Evolutionary conservation across 2,329 filamentous ascomycete species (phyloP).

Genomic region (Talaromyces sp.): DNA sequence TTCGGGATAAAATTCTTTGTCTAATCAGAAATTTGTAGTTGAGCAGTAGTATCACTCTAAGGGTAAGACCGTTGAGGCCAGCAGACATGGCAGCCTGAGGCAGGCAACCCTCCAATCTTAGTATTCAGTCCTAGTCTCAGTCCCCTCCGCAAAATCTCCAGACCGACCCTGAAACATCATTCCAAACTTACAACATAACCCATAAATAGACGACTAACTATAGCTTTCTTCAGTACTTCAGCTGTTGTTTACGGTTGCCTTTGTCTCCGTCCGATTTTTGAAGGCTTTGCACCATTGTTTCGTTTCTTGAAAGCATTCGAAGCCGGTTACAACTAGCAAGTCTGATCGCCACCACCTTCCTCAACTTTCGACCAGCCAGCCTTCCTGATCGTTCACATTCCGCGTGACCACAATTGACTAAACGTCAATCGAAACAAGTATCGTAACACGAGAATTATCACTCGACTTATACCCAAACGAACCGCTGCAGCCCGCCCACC

Average conservation of each 20-base stretch:
- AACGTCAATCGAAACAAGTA: background rate
- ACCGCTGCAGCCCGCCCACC: background rate
- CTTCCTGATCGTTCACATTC: background rate
- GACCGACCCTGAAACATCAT: background rate
- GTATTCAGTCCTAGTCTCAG: background rate
- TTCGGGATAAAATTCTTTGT: too few species aligned
- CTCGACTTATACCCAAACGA: background rate
- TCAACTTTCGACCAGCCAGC: background rate
- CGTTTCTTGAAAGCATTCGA: background rate
- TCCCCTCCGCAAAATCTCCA: constrained; percentile 15
- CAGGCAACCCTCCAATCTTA: background rate
- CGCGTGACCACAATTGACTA: background rate
- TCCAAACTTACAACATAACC: background rate
- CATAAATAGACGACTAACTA: background rate
- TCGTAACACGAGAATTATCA: too few species aligned
- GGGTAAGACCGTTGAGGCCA: background rate
- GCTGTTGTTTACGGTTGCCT: background rate
- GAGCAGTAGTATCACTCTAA: background rate
- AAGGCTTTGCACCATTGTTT: background rate
- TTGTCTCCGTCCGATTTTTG: background rate
- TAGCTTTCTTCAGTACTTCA: background rate
- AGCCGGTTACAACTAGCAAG: background rate
- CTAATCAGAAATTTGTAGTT: background rate
- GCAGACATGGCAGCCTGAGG: background rate
- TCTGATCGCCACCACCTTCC: constrained; percentile 11